Evolutionary conservation across 805 yeast genomes (phyloP), one percentile per base, ranked within the genome.

Genomic region (Teunomyces lycoperdinae): DNA sequence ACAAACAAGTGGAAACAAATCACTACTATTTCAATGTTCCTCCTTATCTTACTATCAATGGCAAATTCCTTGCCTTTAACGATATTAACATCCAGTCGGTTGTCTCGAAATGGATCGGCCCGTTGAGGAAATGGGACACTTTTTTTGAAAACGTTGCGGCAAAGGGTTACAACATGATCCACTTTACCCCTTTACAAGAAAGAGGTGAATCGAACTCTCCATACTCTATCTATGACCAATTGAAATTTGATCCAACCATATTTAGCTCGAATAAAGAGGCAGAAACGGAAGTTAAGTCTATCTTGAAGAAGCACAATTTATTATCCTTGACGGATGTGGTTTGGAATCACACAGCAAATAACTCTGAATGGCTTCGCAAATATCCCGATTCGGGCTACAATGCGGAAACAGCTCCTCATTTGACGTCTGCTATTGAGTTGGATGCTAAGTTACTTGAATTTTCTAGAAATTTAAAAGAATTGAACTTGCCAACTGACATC

Each of bases 161-260:
- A 7, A 94, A 94, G 66, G 91, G 94, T 16, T 92, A 92, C 71
- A 94, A 94, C 66, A 89, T 92, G 97, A 74, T 94, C 39, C 99
- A 92, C 71, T 92, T 92, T 64, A 91, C 97, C 5, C 99, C 99
- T 0, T 73, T 92, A 56, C 97, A 92, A 67, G 70, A 83, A 53
- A 77, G 98, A 47, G 99, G 99, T 30, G 85, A 77, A 51, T 87
- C 96, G 1, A 80, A 91, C 64, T 91, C 97, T 5, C 99, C 99
- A 0, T 92, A 91, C 62, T 88, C 97, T 3, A 89, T 92, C 46
- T 84, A 70, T 57, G 97, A 92, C 63, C 98, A 94, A 67, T 76
- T 89, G 50, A 65, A 60, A 24, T 91, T 86, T 67, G 98, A 92
- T 61, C 80, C 85, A 0, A 63, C 56, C 0, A 64, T 83, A 20